A percentile compares a stretch with the other conserved stretches of the same genome.
Evolutionary conservation across 495 filamentous ascomycete genomes (phyloP).

Genomic region (Coniosporium apollinis): DNA sequence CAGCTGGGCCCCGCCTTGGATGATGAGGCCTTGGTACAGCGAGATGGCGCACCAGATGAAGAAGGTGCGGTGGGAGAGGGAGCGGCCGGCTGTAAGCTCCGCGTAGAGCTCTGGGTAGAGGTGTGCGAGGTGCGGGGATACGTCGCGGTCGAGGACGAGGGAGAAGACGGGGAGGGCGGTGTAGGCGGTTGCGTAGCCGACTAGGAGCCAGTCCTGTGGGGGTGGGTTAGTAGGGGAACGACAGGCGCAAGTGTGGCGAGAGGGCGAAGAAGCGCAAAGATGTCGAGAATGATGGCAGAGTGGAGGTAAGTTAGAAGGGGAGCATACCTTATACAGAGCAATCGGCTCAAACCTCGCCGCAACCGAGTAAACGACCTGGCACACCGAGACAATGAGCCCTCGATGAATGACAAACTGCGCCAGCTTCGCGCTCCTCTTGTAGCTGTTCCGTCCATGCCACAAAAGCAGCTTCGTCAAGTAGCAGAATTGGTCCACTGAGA

Average conservation of each 20-base stretch:
- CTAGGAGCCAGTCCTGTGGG: constrained; percentile 77
- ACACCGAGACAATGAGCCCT: constrained; percentile 83
- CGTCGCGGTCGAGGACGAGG: constrained; percentile 88
- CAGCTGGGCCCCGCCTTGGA: constrained; percentile 82
- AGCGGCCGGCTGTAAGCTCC: constrained; percentile 71
- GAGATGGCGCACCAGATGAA: constrained; percentile 94
- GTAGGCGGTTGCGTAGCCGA: constrained; percentile 93
- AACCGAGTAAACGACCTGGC: constrained; percentile 94
- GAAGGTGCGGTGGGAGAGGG: constrained; percentile 81
- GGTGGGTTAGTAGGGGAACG: too few species aligned
- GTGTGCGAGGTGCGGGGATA: constrained; percentile 81
- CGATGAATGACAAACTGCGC: constrained; percentile 98
- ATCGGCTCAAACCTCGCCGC: constrained; percentile 81
- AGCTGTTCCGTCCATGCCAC: constrained; percentile 94
- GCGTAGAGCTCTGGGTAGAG: constrained; percentile 97
- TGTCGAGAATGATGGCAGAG: neutral
- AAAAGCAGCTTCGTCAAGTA: constrained; percentile 94
- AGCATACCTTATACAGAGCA: constrained; percentile 59
- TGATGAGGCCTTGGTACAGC: constrained; percentile 86
- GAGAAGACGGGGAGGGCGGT: constrained; percentile 90
- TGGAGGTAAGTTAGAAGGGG: too few species aligned
- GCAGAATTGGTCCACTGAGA: constrained; percentile 86
- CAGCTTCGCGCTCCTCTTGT: constrained; percentile 89
- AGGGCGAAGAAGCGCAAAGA: neutral
- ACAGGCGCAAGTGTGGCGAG: neutral